phyloP scores from a whole-genome alignment of 108 stramenopile genomes.

The Mayamaea pseudoterrestris region DNA sequence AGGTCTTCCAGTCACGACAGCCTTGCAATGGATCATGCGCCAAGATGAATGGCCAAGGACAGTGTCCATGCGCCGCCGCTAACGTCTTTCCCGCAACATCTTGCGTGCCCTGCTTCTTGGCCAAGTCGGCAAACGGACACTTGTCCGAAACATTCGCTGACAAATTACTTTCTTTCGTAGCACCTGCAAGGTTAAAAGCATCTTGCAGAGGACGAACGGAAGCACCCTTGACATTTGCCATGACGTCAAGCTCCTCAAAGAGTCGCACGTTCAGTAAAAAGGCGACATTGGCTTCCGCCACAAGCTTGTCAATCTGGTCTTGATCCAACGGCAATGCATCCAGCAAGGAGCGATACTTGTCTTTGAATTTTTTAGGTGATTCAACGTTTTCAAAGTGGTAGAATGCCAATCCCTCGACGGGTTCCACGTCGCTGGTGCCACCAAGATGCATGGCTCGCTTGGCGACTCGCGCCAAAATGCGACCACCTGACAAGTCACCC shows the following conservation, averaged over 20 bases:
- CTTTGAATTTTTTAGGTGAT: conserved; percentile 72
- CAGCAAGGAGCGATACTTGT: conserved; percentile 57
- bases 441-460: conserved; percentile 48
- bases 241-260: conserved; percentile 84
- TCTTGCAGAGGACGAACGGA: conserved; percentile 49
- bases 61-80: too few species aligned
- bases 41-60: conserved; percentile 84
- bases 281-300: conserved; percentile 84
- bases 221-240: conserved; percentile 41
- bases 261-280: conserved; percentile 81
- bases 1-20: conserved; percentile 66
- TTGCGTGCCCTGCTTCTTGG: conserved; percentile 2
- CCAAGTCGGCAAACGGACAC: conserved; percentile 40
- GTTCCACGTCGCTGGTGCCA: conserved; percentile 6
- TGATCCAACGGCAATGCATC: conserved; percentile 36
- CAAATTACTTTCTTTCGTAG: conserved; percentile 3
- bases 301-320: conserved; percentile 33
- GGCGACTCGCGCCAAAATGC: conserved; percentile 62
- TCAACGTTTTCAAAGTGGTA: conserved; percentile 61
- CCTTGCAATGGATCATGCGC: conserved; percentile 61
- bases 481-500: conserved; percentile 81
- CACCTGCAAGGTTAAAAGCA: conserved; percentile 14
- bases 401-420: conserved; percentile 54
- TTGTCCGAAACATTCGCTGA: conserved; percentile 1
- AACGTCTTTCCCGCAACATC: conserved; percentile 1